These are phyloP conservation scores for Athelia sp. DNA, from an alignment of 1,284 basidiomycete species.

Conservation along the genomic window DNA sequence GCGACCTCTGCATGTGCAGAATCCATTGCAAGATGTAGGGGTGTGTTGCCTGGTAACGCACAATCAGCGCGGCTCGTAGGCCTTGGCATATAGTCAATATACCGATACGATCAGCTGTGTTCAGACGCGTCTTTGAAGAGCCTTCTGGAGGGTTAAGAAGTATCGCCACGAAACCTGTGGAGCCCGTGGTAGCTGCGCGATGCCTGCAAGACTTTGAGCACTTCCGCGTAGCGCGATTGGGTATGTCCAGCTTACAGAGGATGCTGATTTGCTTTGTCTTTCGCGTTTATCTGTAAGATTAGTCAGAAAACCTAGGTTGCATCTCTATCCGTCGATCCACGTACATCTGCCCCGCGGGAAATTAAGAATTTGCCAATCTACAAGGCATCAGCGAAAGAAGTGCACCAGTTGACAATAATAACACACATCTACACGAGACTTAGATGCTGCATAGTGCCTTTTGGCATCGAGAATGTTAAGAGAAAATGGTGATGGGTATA, in stretches of 20 bases:
- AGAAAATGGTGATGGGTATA: slow-evolving; percentile 1
- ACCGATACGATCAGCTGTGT: slow-evolving; percentile 84
- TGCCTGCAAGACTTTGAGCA: slow-evolving; percentile 47
- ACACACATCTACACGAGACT: slow-evolving; percentile 79
- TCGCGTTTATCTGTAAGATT: slow-evolving; percentile 76
- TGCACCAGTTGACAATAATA: slow-evolving; percentile 19
- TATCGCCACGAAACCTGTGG: slow-evolving; percentile 78
- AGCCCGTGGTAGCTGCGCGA: slow-evolving; percentile 92
- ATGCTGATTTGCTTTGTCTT: slow-evolving; percentile 86
- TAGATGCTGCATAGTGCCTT: slow-evolving; percentile 94
- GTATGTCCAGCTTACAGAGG: slow-evolving; percentile 60
- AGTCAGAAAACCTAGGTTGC: slow-evolving; percentile 11
- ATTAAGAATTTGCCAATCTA: slow-evolving; percentile 88
- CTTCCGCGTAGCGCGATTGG: background rate
- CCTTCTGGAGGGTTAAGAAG: slow-evolving; percentile 72
- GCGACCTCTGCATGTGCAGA: slow-evolving; percentile 89
- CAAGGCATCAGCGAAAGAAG: slow-evolving; percentile 22
- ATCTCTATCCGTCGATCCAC: slow-evolving; percentile 10
- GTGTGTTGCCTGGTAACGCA: slow-evolving; percentile 87
- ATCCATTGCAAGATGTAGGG: slow-evolving; percentile 94
- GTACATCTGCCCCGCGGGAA: slow-evolving; percentile 81
- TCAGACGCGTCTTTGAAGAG: slow-evolving; percentile 76
- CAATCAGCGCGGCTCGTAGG: no score
- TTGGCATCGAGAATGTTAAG: slow-evolving; percentile 7
- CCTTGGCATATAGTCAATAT: no score